Evolutionary conservation across 2,329 filamentous ascomycete genomes (phyloP).

Genomic region (Cadophora sp.): DNA sequence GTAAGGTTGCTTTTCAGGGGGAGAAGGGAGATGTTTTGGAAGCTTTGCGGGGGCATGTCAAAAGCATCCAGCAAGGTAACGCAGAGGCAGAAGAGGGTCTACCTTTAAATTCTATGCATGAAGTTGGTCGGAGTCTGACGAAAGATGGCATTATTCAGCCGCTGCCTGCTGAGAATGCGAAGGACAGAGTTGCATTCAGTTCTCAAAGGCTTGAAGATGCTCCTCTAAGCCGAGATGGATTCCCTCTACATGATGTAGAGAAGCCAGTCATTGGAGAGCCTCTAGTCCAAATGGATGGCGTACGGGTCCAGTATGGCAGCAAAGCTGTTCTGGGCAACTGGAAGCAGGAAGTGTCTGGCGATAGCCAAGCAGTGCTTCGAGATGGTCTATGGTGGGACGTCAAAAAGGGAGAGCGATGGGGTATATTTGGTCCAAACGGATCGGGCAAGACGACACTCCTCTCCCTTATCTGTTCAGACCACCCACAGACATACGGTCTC

Average conservation of each 20-base stretch:
- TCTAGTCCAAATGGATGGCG: slow-evolving; percentile 86
- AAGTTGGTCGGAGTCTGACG: slow-evolving; percentile 41
- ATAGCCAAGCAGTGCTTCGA: slow-evolving; percentile 42
- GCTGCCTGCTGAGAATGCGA: not conserved
- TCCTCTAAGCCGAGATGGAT: slow-evolving; percentile 37
- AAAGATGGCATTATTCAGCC: slow-evolving; percentile 38
- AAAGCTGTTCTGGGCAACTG: slow-evolving; percentile 84
- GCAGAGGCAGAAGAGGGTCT: slow-evolving; percentile 27
- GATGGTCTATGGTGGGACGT: slow-evolving; percentile 84
- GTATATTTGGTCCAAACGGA: slow-evolving; percentile 90
- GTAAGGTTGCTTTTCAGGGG: slow-evolving; percentile 70
- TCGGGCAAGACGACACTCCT: slow-evolving; percentile 96
- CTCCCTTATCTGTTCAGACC: slow-evolving; percentile 91
- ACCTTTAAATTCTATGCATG: slow-evolving; percentile 37
- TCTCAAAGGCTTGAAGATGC: not conserved
- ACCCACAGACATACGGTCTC: slow-evolving; percentile 90
- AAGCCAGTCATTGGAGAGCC: slow-evolving; percentile 62
- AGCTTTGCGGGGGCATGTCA: slow-evolving; percentile 56
- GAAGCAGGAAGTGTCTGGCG: slow-evolving; percentile 62
- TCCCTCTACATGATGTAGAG: slow-evolving; percentile 29
- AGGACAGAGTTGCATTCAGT: not conserved
- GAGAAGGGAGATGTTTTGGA: slow-evolving; percentile 67
- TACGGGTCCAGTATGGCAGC: slow-evolving; percentile 79
- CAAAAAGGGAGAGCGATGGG: slow-evolving; percentile 84
- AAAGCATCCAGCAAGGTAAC: slow-evolving; percentile 36